These are phyloP conservation scores for Mycena indigotica DNA, from an alignment of 768 basidiomycete genomes.

Conservation along the genomic window DNA sequence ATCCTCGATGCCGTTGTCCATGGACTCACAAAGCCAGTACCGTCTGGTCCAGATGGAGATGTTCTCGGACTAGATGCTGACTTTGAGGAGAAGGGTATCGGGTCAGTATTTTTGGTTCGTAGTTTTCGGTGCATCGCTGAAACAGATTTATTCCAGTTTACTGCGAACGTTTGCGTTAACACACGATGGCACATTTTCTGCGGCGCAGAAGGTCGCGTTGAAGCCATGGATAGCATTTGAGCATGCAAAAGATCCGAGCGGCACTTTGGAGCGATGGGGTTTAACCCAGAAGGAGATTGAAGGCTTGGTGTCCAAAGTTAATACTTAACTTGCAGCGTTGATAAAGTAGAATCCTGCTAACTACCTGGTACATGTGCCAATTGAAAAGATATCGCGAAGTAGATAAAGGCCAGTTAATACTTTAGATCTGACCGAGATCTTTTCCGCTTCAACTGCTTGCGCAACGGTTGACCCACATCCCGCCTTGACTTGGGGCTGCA, in stretches of 20 bases:
- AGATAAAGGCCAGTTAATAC: no score
- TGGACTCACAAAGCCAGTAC: constrained; percentile 56
- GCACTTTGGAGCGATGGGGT: constrained; percentile 14
- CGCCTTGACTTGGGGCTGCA: no score
- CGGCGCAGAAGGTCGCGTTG: constrained; percentile 33
- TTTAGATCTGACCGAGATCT: no score
- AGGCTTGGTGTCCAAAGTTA: constrained; percentile 6
- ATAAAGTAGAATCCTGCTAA: no score
- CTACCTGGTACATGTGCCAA: no score
- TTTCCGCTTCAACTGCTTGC: no score
- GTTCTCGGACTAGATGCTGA: constrained; percentile 56
- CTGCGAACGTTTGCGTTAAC: constrained; percentile 53
- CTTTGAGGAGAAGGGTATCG: constrained; percentile 65
- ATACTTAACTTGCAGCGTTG: no score
- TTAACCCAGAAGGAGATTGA: constrained; percentile 15
- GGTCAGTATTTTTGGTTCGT: constrained; percentile 36
- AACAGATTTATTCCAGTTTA: constrained; percentile 35
- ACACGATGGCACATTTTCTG: constrained; percentile 38
- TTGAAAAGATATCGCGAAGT: no score
- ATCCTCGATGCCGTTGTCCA: constrained; percentile 55
- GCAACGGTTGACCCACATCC: no score
- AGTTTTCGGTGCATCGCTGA: neutral
- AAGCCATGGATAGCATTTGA: constrained; percentile 28
- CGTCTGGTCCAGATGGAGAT: constrained; percentile 71
- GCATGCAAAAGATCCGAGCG: constrained; percentile 5